Conservation (phyloP, 2,329 filamentous ascomycete species). For the Xylaria sp. region DNA sequence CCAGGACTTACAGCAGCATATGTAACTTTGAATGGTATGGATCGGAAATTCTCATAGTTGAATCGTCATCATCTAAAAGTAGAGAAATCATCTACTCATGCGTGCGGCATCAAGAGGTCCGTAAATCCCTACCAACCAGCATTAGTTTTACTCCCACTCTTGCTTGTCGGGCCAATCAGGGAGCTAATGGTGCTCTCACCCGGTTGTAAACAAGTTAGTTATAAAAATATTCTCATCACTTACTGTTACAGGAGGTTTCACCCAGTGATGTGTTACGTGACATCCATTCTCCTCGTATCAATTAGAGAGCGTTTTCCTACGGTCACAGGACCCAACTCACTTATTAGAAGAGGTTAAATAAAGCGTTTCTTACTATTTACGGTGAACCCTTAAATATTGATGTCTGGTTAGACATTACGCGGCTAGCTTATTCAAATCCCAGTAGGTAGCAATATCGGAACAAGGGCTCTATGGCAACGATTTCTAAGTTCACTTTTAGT, state of each 20-base stretch:
- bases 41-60: background rate
- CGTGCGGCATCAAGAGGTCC: background rate
- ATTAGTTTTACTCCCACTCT: background rate
- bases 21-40: background rate
- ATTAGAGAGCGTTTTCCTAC: too few relatives aligned
- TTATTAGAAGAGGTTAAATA: too few relatives aligned
- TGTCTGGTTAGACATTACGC: too few relatives aligned
- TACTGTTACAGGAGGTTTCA: background rate
- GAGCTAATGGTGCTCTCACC: background rate
- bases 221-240: background rate
- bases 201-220: background rate
- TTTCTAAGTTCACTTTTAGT: too few relatives aligned
- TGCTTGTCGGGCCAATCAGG: background rate
- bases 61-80: background rate
- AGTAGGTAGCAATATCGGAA: too few relatives aligned
- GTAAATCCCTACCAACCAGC: background rate
- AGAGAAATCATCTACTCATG: background rate
- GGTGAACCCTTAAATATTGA: too few relatives aligned
- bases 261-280: background rate
- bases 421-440: too few relatives aligned
- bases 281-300: background rate
- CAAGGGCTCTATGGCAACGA: too few relatives aligned
- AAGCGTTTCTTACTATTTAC: too few relatives aligned
- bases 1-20: background rate
- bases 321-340: too few relatives aligned